Conservation (phyloP, 148 eudicot genomes). For the Vaccinium macrocarpon region DNA sequence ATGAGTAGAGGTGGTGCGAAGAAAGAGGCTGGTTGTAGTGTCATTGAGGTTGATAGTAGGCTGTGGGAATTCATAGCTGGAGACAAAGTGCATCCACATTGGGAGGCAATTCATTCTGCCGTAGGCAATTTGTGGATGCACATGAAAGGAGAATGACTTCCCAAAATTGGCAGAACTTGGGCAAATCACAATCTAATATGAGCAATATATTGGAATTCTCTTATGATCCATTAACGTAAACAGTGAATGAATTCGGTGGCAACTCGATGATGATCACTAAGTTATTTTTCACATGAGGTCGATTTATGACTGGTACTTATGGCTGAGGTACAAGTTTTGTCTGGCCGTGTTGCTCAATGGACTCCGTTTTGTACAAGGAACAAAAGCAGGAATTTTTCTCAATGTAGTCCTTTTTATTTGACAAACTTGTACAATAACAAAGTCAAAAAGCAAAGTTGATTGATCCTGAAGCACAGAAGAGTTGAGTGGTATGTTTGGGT, state of each 20-base stretch:
- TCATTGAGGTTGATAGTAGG: constrained; percentile 53
- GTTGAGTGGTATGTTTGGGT: neutral
- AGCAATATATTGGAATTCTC: neutral
- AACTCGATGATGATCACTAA: too few species aligned
- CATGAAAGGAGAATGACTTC: constrained; percentile 31
- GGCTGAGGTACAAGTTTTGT: too few species aligned
- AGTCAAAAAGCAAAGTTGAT: neutral
- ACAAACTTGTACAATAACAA: too few species aligned
- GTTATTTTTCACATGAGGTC: too few species aligned
- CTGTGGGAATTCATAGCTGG: constrained; percentile 69
- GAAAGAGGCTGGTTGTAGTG: constrained; percentile 79
- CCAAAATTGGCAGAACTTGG: neutral
- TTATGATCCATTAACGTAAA: too few species aligned
- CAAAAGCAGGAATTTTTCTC: neutral
- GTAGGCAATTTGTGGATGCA: constrained; percentile 38
- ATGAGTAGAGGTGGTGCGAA: constrained; percentile 61
- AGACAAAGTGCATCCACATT: constrained; percentile 44
- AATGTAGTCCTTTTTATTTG: neutral
- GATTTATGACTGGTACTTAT: too few species aligned
- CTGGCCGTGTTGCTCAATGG: neutral
- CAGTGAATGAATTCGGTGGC: too few species aligned
- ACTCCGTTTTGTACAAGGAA: neutral
- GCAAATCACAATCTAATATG: constrained; percentile 1
- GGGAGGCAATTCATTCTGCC: constrained; percentile 30
- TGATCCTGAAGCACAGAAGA: neutral